Evolutionary conservation across 768 basidiomycete genomes (phyloP), one percentile per base, ranked within the genome.

Genomic region (Candolleomyces efflorescens): DNA sequence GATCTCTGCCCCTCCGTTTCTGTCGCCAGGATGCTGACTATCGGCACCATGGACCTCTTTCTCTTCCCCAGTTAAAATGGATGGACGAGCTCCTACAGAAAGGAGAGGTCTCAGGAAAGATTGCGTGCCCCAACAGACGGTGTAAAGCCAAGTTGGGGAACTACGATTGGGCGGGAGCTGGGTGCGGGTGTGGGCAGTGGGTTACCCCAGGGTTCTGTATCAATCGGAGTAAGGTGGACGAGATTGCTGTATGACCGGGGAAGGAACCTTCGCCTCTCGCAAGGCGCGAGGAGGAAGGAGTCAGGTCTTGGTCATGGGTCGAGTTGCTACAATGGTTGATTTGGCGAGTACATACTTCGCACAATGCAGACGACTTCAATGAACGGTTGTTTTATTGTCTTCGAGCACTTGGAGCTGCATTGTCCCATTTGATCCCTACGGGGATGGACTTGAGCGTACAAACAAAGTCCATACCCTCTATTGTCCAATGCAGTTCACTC

Each of bases 131-230:
- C 3, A 96, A 95, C 70, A 81, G 86, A 65, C 94, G 91, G 66
- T 99, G 97, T 65, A 80, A 81, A 2, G 86, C 83, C 23, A 99
- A 99, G 74, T 78, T 99, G 17, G 97, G 97, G 2, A 97, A 92
- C 69, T 98, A 87, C 64, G 94, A 97, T 68, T 99, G 97, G 97
- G 93, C 94, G 4, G 96, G 96, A 0, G 85, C 92, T 26, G 83
- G 87, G 65, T 96, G 94, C 67, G 89, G 91, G 22, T 98, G 94
- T 67, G 90, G 87, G 64, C 84, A 86, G 65, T 98, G 94, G 94
- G 90, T 96, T 24, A 87, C 86, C 9, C 94, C 94, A 83, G 84
- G 82, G 3, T 86, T 87, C 65, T 87, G 85, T 63, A 84, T 87
- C 58, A 82, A 78, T 63, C 75, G 84, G n/a, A 82, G 83, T 46